Evolutionary conservation across 2,329 filamentous ascomycete species (phyloP), one percentile per base, ranked within the genome.

Genomic region (Penicillium nordicum): DNA sequence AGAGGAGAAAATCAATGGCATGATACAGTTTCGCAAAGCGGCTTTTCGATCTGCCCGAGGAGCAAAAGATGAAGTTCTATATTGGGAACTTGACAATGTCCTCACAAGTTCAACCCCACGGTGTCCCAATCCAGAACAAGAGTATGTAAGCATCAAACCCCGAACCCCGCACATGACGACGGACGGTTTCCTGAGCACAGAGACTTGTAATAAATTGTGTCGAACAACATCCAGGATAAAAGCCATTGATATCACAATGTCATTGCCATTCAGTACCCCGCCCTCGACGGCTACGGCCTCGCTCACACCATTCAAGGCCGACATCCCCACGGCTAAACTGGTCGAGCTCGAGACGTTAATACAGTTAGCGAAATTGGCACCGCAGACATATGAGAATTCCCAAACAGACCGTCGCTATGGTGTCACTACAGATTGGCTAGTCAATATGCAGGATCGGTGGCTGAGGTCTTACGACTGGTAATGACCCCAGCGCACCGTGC

Each of bases 391-490:
- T 40, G 80, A 82, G 62, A 82, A 80, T 64, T 67, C 69, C 18
- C 71, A 74, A n/a, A 55, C 68, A 9, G 73, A 79, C 38, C 66
- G 73, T 16, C 68, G 64, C 2, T 81, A 75, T 64, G 81, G 81
- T 1, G 71, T 82, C 38, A 74, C 70, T 0, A 72, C 74, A 4
- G 72, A 79, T 34, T 84, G 80, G 80, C 69, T 84, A 29, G 57
- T 59, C 0, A 49, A 69, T 0, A 76, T 76, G 41, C 75, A 74
- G 46, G 65, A 73, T 4, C 67, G 72, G 36, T 82, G 80, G 80
- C 64, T 77, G 46, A 71, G 63, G 0, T 65, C 67, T 9, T 82
- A 78, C 64, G 72, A 81, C 64, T 83, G 80, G 81, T 78, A 75
- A 12, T 41, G 9, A 42, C 64, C 65, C 14, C 62, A 70, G 34